phyloP scores from a whole-genome alignment of 176 grass and related monocot species.

The Cenchrus americanus region DNA sequence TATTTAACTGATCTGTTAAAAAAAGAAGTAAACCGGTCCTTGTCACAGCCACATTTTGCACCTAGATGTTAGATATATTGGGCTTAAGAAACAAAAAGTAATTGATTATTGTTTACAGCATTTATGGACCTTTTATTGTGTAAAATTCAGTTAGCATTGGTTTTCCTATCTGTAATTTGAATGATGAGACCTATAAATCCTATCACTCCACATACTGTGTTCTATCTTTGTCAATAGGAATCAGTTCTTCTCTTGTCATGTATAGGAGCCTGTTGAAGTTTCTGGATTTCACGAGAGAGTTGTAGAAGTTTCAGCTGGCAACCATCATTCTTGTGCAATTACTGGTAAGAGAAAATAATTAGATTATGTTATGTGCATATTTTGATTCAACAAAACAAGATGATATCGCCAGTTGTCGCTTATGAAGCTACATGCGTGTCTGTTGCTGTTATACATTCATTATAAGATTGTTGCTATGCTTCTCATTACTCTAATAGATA shows the following conservation, averaged over 20 bases:
- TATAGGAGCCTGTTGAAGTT: constrained; percentile 79
- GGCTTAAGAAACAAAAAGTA: not conserved
- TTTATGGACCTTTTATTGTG: constrained; percentile 16
- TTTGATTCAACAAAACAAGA: constrained; percentile 21
- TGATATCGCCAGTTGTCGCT: not conserved
- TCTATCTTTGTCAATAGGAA: not conserved
- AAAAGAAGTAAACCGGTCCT: not conserved
- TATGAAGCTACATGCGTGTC: not conserved
- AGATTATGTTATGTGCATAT: not conserved
- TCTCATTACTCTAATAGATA: not conserved
- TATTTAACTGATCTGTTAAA: not conserved
- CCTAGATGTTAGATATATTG: not conserved
- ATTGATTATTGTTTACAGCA: not conserved
- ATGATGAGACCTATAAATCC: not conserved
- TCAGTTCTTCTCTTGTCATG: constrained; percentile 31
- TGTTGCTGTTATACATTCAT: not conserved
- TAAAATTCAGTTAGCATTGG: not conserved
- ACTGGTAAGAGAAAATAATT: constrained; percentile 66
- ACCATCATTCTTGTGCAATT: constrained; percentile 81
- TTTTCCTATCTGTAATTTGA: constrained; percentile 13
- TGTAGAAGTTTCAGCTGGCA: constrained; percentile 75
- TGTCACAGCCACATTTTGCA: not conserved
- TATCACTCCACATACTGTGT: not conserved
- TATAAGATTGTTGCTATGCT: not conserved
- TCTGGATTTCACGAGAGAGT: constrained; percentile 67